phyloP scores from a whole-genome alignment of 2,329 filamentous ascomycete species.

The Botryotinia convoluta region DNA sequence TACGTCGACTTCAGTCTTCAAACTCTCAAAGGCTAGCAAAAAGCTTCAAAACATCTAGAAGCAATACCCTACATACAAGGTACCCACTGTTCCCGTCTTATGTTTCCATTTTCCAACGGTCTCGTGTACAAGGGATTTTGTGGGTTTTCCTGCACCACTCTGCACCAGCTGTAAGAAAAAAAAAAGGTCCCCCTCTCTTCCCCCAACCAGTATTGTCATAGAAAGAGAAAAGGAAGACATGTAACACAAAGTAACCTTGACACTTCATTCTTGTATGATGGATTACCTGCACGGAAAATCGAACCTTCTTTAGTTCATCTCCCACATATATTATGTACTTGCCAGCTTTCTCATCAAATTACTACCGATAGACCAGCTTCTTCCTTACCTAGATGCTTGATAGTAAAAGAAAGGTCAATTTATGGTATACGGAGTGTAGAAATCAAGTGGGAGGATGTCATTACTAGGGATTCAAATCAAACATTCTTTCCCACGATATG shows the following conservation, averaged over 20 bases:
- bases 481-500: neutral
- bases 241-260: neutral
- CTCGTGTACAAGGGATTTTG: slow-evolving; percentile 11
- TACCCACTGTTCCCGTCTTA: neutral
- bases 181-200: neutral
- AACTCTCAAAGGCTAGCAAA: too few species aligned
- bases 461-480: too few species aligned
- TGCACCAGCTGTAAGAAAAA: neutral
- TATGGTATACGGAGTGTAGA: neutral
- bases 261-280: neutral
- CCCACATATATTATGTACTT: neutral
- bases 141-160: slow-evolving; percentile 1
- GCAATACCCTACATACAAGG: neutral
- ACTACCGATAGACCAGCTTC: neutral
- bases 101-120: slow-evolving; percentile 4
- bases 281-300: neutral
- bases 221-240: neutral
- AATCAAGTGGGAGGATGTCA: neutral
- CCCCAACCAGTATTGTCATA: neutral
- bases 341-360: too few species aligned
- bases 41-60: slow-evolving; percentile 7
- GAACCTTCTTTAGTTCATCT: neutral
- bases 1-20: neutral
- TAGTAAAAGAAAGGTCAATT: neutral
- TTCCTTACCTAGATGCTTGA: neutral